Evolutionary conservation across 2,329 filamentous ascomycete genomes (phyloP).

Genomic region (Diaporthe caulivora): DNA sequence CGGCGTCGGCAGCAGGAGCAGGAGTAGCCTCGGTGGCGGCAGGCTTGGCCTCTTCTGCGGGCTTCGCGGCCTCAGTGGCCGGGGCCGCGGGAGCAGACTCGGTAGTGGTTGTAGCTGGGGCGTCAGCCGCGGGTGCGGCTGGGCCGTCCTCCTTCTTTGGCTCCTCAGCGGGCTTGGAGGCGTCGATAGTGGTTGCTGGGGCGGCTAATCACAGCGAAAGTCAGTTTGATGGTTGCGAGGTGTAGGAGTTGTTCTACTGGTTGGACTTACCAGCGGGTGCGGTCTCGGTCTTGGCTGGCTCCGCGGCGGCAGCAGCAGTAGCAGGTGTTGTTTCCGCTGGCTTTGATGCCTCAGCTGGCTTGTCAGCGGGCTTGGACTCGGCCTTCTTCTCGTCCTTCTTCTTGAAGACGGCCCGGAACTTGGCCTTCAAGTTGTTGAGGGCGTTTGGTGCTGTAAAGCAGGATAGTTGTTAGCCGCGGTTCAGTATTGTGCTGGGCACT

Average conservation of each 20-base stretch:
- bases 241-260: neutral
- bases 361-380: conserved; percentile 44
- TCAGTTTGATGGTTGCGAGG: neutral
- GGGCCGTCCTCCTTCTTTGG: conserved; percentile 42
- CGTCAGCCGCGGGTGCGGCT: conserved; percentile 45
- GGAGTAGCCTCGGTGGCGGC: conserved; percentile 39
- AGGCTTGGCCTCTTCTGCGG: conserved; percentile 44
- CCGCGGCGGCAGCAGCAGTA: conserved; percentile 46
- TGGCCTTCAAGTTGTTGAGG: conserved; percentile 67
- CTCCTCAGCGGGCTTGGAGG: conserved; percentile 43
- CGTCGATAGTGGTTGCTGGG: conserved; percentile 38
- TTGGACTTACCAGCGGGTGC: conserved; percentile 47
- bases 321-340: conserved; percentile 47
- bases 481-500: neutral
- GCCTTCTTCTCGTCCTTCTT: conserved; percentile 56
- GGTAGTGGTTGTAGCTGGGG: conserved; percentile 31
- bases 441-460: conserved; percentile 58
- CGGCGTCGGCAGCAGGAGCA: conserved; percentile 8
- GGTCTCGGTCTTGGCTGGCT: conserved; percentile 53
- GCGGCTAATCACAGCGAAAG: conserved; percentile 32
- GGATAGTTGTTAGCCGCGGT: conserved; percentile 40
- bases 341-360: conserved; percentile 43
- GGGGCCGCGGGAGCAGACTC: conserved; percentile 43
- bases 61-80: conserved; percentile 40
- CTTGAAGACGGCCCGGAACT: conserved; percentile 67